Percentiles rank a stretch among this genome's conserved stretches.
Conservation (phyloP, 257 asterid species). For the Jacaranda mimosifolia region DNA sequence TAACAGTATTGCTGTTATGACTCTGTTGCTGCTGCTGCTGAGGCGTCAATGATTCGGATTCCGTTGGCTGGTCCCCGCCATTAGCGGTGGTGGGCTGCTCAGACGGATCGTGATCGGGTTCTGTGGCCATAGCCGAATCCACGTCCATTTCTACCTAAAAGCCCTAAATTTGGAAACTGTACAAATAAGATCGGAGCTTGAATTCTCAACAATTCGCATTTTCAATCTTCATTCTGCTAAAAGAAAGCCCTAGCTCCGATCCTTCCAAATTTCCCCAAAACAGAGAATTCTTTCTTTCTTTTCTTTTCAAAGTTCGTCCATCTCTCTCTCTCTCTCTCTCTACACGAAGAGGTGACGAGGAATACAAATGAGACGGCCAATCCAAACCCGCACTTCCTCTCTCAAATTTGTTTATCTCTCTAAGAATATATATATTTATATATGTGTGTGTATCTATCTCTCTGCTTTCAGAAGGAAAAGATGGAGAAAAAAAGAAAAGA, state of each 20-base stretch:
- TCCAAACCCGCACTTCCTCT: conserved; percentile 38
- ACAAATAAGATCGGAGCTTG: conserved; percentile 62
- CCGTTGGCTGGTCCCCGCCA: conserved; percentile 47
- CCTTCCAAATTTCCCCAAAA: conserved; percentile 23
- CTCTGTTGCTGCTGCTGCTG: conserved; percentile 50
- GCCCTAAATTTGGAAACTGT: conserved; percentile 59
- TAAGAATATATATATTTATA: not conserved
- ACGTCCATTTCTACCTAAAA: conserved; percentile 69
- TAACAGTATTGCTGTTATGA: conserved; percentile 43
- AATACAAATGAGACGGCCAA: conserved; percentile 35
- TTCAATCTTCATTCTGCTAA: conserved; percentile 49
- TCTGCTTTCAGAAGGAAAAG: not conserved
- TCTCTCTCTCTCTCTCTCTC: conserved; percentile 1
- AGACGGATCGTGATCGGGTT: conserved; percentile 77
- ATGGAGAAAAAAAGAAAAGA: conserved; percentile 22
- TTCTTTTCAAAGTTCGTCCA: not conserved
- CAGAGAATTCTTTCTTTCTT: not conserved
- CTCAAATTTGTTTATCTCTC: conserved; percentile 14
- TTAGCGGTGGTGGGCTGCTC: conserved; percentile 58
- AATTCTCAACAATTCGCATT: conserved; percentile 56
- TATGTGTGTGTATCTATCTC: conserved; percentile 14
- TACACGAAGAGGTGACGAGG: conserved; percentile 36
- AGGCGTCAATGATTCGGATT: conserved; percentile 50
- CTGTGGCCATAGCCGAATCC: conserved; percentile 80
- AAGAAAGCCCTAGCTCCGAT: conserved; percentile 53